Conservation (phyloP, 768 basidiomycete species). For the Rickenella mellea region DNA sequence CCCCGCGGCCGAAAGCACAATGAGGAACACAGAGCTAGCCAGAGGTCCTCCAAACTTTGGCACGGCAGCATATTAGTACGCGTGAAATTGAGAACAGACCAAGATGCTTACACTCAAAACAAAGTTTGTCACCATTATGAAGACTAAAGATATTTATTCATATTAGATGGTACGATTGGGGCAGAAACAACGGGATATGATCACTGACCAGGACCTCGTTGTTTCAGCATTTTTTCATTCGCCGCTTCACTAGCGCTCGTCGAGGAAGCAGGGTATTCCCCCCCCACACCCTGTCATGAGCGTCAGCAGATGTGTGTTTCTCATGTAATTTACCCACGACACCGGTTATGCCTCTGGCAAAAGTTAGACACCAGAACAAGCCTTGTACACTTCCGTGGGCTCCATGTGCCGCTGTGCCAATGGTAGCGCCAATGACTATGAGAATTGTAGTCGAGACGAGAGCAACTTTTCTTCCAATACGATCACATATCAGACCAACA, state of each 20-base stretch:
- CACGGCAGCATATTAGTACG: constrained; percentile 10
- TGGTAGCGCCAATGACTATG: constrained; percentile 60
- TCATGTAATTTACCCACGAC: constrained; percentile 29
- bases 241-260: constrained; percentile 64
- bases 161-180: neutral
- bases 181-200: constrained; percentile 3
- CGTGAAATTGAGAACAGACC: neutral
- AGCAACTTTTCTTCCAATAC: constrained; percentile 67
- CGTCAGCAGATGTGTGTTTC: neutral
- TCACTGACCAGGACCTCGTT: constrained; percentile 47
- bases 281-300: constrained; percentile 50
- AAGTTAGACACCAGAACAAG: constrained; percentile 67
- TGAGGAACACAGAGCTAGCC: constrained; percentile 55
- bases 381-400: constrained; percentile 43
- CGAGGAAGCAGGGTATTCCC: constrained; percentile 69
- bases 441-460: constrained; percentile 57
- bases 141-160: constrained; percentile 28
- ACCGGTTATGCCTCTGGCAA: constrained; percentile 64
- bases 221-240: constrained; percentile 53
- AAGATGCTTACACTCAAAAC: constrained; percentile 41
- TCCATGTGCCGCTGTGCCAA: constrained; percentile 62
- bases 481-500: constrained; percentile 65
- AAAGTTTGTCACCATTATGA: constrained; percentile 71
- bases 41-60: constrained; percentile 56
- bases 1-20: constrained; percentile 59